Evolutionary conservation across 345 rosid species (phyloP).

Genomic region (Mallotus nudiflorus): DNA sequence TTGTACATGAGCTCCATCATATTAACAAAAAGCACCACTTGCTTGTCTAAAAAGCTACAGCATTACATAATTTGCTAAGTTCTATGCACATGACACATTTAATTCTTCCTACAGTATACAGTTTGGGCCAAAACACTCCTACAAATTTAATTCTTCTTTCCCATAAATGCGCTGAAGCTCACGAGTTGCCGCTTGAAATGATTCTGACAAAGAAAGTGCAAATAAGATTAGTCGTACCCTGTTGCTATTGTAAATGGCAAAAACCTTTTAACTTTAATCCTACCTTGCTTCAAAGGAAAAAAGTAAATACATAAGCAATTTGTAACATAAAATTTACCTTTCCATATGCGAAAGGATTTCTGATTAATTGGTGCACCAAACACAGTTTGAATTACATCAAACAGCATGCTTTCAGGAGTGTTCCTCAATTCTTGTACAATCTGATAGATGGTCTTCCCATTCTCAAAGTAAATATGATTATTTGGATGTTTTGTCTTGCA

Average conservation of each 20-base stretch:
- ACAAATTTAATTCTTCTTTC: conserved; percentile 62
- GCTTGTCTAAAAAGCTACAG: background rate
- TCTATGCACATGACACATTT: conserved; percentile 19
- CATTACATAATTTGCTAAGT: conserved; percentile 1
- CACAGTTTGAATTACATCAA: conserved; percentile 72
- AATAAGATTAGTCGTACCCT: no score
- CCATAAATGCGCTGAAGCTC: conserved; percentile 90
- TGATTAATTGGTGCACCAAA: conserved; percentile 87
- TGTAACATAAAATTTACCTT: conserved; percentile 46
- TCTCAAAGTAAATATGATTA: conserved; percentile 89
- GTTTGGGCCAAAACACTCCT: background rate
- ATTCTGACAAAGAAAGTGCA: conserved; percentile 43
- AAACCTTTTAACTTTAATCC: no score
- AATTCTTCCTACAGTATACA: conserved; percentile 19
- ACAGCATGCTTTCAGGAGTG: conserved; percentile 69
- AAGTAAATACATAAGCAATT: no score
- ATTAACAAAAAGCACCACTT: background rate
- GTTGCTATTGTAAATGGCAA: no score
- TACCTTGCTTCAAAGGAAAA: no score
- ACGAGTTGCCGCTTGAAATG: conserved; percentile 86
- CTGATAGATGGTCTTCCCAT: conserved; percentile 93
- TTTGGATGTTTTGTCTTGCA: conserved; percentile 96
- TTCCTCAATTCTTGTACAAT: conserved; percentile 87
- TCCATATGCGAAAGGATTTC: conserved; percentile 90
- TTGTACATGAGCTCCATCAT: background rate